A percentile compares a stretch with the other conserved stretches of the same genome.
These are phyloP conservation scores for Aspergillus tubingensis DNA, from an alignment of 2,329 filamentous ascomycete genomes.

Conservation along the genomic window DNA sequence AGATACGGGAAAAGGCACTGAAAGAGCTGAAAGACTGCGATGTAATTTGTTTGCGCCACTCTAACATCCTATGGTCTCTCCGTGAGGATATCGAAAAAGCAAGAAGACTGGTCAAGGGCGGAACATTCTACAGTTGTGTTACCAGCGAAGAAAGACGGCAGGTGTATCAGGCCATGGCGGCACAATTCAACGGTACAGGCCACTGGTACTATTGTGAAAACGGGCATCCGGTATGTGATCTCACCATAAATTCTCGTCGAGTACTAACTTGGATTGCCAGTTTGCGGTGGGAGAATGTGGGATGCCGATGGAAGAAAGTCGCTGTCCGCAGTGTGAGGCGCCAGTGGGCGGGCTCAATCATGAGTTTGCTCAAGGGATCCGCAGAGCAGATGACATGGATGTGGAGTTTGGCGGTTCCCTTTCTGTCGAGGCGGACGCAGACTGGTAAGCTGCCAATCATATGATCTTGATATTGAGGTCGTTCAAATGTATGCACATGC, in stretches of 20 bases:
- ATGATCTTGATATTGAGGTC: no score
- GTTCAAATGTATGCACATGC: no score
- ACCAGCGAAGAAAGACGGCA: slow-evolving; percentile 7
- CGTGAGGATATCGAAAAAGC: slow-evolving; percentile 7
- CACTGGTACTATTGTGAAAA: slow-evolving; percentile 19
- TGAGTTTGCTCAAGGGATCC: background rate
- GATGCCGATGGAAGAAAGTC: slow-evolving; percentile 32
- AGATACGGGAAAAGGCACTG: background rate
- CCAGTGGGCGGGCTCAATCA: slow-evolving; percentile 27
- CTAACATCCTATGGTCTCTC: background rate
- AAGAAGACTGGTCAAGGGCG: slow-evolving; percentile 2
- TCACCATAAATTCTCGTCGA: background rate
- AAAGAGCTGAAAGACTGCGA: slow-evolving; percentile 3
- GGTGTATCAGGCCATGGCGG: slow-evolving; percentile 14
- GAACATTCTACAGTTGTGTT: slow-evolving; percentile 12
- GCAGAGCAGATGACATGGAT: slow-evolving; percentile 5
- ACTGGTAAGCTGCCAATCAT: no score
- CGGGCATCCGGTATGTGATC: slow-evolving; percentile 12
- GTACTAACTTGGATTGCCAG: slow-evolving; percentile 5
- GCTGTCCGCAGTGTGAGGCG: slow-evolving; percentile 30
- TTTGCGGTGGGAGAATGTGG: slow-evolving; percentile 36
- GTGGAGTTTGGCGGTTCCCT: background rate
- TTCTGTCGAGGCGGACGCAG: no score
- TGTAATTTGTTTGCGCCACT: background rate
- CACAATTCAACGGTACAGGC: slow-evolving; percentile 12